Base-by-base conservation (phyloP, 106 monocot genomes). In the Acorus calamus region DNA sequence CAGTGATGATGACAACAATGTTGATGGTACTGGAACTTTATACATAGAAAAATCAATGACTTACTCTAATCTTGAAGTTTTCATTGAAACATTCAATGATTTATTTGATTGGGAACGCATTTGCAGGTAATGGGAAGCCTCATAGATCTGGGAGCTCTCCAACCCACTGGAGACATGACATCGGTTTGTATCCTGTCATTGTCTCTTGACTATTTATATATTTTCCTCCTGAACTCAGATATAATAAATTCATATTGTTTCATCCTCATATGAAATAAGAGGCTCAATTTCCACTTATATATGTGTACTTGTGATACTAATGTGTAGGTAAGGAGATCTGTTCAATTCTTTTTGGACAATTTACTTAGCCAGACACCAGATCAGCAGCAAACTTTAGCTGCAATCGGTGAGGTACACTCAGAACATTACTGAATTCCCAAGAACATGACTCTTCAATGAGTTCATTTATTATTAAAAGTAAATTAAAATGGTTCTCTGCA, bases 301-400 rank as follows among this genome's bases (percentile, higher is more conserved):
- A 28, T 28, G 28, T 28, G 28, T 53, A 6, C 14, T 66, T 44
- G 52, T 12, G 10, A 28, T 54, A 44, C 43, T 28, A 4, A n/a
- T 65, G 42, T 42, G 2, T 9, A 98, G 96, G 96, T 98, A 56
- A 85, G 74, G 69, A 87, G 96, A 64, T 85, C 91, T 42, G 75
- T 98, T 62, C 83, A 98, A 59, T 98, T 77, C 78, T 88, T 91
- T 71, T 77, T 98, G 78, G 96, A 92, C 75, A 92, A 92, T 78
- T 64, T 87, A 61, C 66, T 85, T 67, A 92, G 47, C 54, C 83
- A 85, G 70, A 78, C 72, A 65, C 91, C 88, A 61, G 88, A 88
- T 77, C 88, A 88, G 62, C 76, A 85, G 14, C 87, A 98, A 47
- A 98, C 91, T 68, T 72, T 98, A n/a, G 53, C 91, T 68, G 91